These are phyloP conservation scores for Kregervanrija fluxuum DNA, from an alignment of 805 yeast species.

Conservation along the genomic window DNA sequence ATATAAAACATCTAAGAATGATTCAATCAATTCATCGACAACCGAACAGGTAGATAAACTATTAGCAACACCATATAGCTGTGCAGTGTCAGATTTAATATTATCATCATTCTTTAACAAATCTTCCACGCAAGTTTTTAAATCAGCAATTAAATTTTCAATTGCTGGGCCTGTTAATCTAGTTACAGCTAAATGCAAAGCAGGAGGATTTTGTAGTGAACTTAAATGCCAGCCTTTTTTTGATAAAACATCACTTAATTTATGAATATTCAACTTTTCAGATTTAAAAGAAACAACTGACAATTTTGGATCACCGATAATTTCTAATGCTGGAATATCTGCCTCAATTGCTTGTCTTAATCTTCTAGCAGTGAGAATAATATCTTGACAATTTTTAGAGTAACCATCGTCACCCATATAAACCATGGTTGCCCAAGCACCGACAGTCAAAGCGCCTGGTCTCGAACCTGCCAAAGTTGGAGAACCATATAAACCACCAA, in stretches of 20 bases:
- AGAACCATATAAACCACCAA: slow-evolving; percentile 93
- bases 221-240: slow-evolving; percentile 83
- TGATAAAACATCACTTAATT: slow-evolving; percentile 62
- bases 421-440: slow-evolving; percentile 94
- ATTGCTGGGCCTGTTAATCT: slow-evolving; percentile 55
- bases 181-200: slow-evolving; percentile 87
- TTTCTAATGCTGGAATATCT: slow-evolving; percentile 49
- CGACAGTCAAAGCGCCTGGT: slow-evolving; percentile 96
- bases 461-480: slow-evolving; percentile 96
- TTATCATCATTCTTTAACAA: slow-evolving; percentile 23
- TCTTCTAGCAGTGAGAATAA: slow-evolving; percentile 56
- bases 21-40: slow-evolving; percentile 71
- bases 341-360: slow-evolving; percentile 41
- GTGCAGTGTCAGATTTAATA: slow-evolving; percentile 60
- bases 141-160: slow-evolving; percentile 49
- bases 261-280: slow-evolving; percentile 58
- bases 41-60: slow-evolving; percentile 77
- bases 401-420: slow-evolving; percentile 83
- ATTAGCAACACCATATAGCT: slow-evolving; percentile 93
- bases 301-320: slow-evolving; percentile 80
- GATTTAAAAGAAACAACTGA: slow-evolving; percentile 80
- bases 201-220: slow-evolving; percentile 83
- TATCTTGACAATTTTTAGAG: slow-evolving; percentile 53
- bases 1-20: slow-evolving; percentile 76
- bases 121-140: slow-evolving; percentile 37